phyloP scores from a whole-genome alignment of 2,329 filamentous ascomycete genomes.

The Biscogniauxia sp. region DNA sequence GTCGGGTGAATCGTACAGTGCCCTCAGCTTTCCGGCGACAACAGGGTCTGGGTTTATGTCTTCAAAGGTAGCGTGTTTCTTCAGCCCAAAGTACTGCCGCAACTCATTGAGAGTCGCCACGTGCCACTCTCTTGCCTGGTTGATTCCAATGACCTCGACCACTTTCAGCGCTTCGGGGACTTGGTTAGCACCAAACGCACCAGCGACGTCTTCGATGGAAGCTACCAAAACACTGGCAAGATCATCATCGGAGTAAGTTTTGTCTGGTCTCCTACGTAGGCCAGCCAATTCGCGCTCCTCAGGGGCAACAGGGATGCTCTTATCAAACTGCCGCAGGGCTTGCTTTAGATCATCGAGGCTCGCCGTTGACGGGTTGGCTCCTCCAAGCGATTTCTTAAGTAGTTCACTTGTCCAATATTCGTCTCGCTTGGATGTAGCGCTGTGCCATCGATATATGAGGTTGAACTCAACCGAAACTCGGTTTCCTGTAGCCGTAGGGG shows the following conservation, averaged over 20 bases:
- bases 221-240: constrained; percentile 44
- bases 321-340: constrained; percentile 47
- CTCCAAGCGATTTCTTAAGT: constrained; percentile 32
- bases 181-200: constrained; percentile 50
- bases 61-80: constrained; percentile 47
- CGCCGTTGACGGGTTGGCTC: constrained; percentile 44
- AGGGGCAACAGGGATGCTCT: constrained; percentile 47
- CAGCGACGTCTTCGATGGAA: constrained; percentile 47
- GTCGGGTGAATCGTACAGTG: constrained; percentile 51
- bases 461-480: constrained; percentile 53
- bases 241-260: constrained; percentile 41
- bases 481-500: constrained; percentile 45
- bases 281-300: constrained; percentile 50
- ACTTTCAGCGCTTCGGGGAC: constrained; percentile 45
- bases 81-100: constrained; percentile 50
- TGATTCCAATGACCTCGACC: constrained; percentile 47
- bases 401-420: constrained; percentile 43
- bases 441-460: constrained; percentile 51
- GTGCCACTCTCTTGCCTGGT: constrained; percentile 47
- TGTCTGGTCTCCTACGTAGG: constrained; percentile 38
- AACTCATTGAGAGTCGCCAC: constrained; percentile 53
- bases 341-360: constrained; percentile 45
- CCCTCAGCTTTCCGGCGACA: constrained; percentile 41
- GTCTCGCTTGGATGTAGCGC: constrained; percentile 41
- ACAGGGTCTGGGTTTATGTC: constrained; percentile 50